phyloP scores from a whole-genome alignment of 2,329 filamentous ascomycete genomes.

The Cladophialophora chaetospira region DNA sequence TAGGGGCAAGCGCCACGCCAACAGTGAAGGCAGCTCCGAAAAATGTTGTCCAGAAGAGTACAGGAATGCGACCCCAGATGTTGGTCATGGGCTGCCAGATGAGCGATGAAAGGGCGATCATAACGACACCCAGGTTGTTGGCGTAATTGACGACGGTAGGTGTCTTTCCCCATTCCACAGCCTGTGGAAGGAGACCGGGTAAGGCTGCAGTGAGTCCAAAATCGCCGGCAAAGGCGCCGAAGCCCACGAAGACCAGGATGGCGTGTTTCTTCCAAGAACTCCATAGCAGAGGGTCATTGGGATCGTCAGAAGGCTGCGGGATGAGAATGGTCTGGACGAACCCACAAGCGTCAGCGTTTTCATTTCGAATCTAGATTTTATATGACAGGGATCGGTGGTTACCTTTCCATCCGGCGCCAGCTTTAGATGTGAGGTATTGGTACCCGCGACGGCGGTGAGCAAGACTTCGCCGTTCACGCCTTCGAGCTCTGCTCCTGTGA shows the following conservation, averaged over 20 bases:
- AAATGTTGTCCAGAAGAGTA: conserved; percentile 43
- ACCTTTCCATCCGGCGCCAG: background rate
- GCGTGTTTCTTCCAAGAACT: conserved; percentile 36
- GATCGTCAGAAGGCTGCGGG: conserved; percentile 37
- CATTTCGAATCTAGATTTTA: background rate
- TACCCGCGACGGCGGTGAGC: background rate
- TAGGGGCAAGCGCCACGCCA: conserved; percentile 40
- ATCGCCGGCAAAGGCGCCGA: conserved; percentile 43
- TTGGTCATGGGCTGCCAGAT: conserved; percentile 42
- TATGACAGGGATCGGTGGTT: background rate
- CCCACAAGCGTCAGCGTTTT: background rate
- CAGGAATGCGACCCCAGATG: conserved; percentile 47
- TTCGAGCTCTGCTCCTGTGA: too few species aligned
- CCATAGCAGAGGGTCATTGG: conserved; percentile 31
- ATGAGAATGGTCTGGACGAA: conserved; percentile 39
- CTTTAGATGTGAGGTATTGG: background rate
- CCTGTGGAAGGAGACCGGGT: conserved; percentile 43
- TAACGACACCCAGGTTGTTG: conserved; percentile 30
- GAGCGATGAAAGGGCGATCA: conserved; percentile 41
- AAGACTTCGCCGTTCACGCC: background rate
- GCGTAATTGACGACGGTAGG: conserved; percentile 42
- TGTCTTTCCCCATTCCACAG: conserved; percentile 40
- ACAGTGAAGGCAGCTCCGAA: conserved; percentile 40
- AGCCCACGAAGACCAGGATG: conserved; percentile 42
- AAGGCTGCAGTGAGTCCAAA: conserved; percentile 42